Conservation (phyloP, 1,284 basidiomycete species). For the Singerocomus rubriflavus region DNA sequence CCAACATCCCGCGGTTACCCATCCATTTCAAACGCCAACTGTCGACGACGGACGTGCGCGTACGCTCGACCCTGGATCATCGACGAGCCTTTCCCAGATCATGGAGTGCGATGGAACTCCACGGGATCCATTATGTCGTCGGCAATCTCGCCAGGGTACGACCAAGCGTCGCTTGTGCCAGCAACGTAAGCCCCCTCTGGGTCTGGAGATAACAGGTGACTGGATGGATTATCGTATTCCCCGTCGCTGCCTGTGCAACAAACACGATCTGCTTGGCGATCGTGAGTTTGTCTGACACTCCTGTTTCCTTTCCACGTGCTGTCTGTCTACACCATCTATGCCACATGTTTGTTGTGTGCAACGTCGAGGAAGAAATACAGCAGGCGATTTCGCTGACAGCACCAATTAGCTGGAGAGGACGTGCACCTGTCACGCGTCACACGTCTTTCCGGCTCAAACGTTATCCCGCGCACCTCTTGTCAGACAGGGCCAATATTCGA, state of each 20-base stretch:
- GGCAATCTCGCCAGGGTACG: too few relatives aligned
- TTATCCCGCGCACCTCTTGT: neutral
- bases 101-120: too few relatives aligned
- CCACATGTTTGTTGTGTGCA: neutral
- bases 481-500: neutral
- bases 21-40: too few relatives aligned
- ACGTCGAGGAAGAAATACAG: neutral
- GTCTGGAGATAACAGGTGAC: neutral
- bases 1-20: too few relatives aligned
- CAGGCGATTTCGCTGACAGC: conserved; percentile 1
- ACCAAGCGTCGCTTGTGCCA: too few relatives aligned
- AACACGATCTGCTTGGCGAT: neutral
- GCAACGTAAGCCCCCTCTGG: too few relatives aligned
- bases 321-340: neutral
- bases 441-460: neutral
- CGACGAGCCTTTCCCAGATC: too few relatives aligned
- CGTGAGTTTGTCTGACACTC: neutral
- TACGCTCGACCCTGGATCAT: too few relatives aligned
- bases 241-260: neutral
- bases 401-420: neutral
- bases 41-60: too few relatives aligned
- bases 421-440: neutral
- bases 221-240: neutral
- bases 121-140: too few relatives aligned
- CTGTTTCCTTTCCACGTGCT: too few relatives aligned